Conservation (phyloP, 2,329 filamentous ascomycete species). For the Ophiostoma australiae region DNA sequence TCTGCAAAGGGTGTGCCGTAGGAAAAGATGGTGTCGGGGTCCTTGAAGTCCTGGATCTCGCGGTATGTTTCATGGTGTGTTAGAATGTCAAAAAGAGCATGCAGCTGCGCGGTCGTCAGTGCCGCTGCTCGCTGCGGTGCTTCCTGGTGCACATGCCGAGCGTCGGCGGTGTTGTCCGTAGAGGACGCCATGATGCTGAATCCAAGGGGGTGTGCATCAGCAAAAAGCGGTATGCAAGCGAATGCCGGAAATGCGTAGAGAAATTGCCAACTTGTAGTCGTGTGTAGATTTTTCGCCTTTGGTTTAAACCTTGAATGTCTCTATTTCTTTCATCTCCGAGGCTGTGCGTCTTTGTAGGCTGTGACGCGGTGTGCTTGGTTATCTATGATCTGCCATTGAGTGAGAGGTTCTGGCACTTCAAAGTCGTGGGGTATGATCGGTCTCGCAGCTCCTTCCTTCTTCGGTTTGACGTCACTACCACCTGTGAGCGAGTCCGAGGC, state of each 20-base stretch:
- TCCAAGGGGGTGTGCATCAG: not conserved
- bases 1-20: conserved; percentile 66
- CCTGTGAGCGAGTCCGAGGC: not conserved
- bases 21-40: conserved; percentile 55
- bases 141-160: not conserved
- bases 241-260: not conserved
- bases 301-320: not conserved
- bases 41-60: conserved; percentile 69
- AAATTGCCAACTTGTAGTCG: not conserved
- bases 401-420: too few relatives aligned
- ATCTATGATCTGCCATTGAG: not conserved
- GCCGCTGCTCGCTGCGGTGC: not conserved
- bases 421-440: not conserved
- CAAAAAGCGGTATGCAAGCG: not conserved
- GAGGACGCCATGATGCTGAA: not conserved
- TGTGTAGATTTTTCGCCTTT: not conserved
- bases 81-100: conserved; percentile 56
- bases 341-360: not conserved
- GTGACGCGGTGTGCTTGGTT: not conserved
- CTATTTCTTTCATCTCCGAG: not conserved
- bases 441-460: conserved; percentile 3
- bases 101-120: conserved; percentile 39
- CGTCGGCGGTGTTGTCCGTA: not conserved
- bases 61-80: conserved; percentile 56
- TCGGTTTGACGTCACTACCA: conserved; percentile 8